Percentiles rank a stretch among this genome's conserved stretches.
Evolutionary conservation across 345 rosid genomes (phyloP).

Genomic region (Syzygium grande): DNA sequence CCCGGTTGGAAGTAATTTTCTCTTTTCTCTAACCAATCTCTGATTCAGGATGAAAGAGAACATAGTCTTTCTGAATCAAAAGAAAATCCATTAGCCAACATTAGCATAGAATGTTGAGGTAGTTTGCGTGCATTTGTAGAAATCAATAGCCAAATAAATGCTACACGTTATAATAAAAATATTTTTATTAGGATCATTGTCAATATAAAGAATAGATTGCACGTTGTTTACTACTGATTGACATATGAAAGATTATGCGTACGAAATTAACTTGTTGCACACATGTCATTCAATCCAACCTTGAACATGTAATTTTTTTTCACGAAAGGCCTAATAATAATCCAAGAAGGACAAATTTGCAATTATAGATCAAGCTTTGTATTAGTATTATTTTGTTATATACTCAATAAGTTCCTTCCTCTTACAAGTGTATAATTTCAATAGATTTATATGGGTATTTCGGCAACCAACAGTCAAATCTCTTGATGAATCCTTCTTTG

Average conservation of each 20-base stretch:
- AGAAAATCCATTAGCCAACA: neutral
- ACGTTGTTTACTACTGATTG: neutral
- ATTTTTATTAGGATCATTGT: neutral
- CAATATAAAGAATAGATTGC: neutral
- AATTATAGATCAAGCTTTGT: neutral
- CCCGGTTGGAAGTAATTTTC: neutral
- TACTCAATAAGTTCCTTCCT: neutral
- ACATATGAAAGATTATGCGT: neutral
- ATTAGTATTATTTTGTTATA: neutral
- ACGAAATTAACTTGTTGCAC: neutral
- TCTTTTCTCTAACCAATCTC: neutral
- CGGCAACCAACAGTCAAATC: neutral
- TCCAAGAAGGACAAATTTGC: neutral
- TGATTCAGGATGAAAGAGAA: neutral
- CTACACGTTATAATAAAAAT: neutral
- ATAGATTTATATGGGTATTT: neutral
- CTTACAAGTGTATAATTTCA: neutral
- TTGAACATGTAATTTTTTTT: conserved; percentile 1
- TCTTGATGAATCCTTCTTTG: neutral
- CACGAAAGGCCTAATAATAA: neutral
- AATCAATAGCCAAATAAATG: neutral
- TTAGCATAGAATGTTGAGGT: neutral
- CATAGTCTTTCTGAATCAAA: neutral
- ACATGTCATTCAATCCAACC: neutral
- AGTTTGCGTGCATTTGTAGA: neutral